These are phyloP conservation scores for Stephania cephalantha DNA, from an alignment of 164 flowering plant species.

Conservation along the genomic window DNA sequence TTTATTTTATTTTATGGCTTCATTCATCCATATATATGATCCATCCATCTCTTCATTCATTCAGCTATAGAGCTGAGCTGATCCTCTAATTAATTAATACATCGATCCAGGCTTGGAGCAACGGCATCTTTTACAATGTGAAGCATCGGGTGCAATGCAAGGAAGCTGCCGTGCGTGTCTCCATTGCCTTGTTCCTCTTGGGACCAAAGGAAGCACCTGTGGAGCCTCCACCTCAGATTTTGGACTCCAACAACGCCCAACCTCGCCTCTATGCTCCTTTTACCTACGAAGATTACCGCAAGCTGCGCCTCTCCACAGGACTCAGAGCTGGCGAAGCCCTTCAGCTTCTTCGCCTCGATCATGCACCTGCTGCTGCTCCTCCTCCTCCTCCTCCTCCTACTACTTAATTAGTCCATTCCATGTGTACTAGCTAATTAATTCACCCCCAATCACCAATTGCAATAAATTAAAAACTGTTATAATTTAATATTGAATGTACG, in stretches of 20 bases:
- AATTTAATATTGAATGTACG: no score
- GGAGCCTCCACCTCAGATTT: conserved; percentile 43
- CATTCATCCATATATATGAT: no score
- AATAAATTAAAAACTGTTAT: no score
- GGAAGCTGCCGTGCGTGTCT: conserved; percentile 41
- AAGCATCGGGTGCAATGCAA: conserved; percentile 67
- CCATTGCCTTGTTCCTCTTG: conserved; percentile 57
- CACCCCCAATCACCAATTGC: neutral
- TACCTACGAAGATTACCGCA: conserved; percentile 42
- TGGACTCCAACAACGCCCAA: conserved; percentile 29
- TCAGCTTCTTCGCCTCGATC: conserved; percentile 22
- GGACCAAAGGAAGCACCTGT: conserved; percentile 51
- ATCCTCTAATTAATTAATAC: no score
- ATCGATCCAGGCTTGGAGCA: conserved; percentile 60
- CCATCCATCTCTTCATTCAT: no score
- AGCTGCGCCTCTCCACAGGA: conserved; percentile 34
- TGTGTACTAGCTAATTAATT: no score
- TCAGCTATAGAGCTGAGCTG: no score
- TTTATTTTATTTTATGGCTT: no score
- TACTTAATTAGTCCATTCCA: no score
- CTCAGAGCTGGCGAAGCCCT: conserved; percentile 62
- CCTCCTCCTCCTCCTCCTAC: no score
- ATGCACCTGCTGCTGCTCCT: no score
- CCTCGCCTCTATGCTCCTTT: conserved; percentile 54
- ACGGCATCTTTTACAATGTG: conserved; percentile 56